phyloP scores from a whole-genome alignment of 2,329 filamentous ascomycete genomes.

The Fusarium poae region DNA sequence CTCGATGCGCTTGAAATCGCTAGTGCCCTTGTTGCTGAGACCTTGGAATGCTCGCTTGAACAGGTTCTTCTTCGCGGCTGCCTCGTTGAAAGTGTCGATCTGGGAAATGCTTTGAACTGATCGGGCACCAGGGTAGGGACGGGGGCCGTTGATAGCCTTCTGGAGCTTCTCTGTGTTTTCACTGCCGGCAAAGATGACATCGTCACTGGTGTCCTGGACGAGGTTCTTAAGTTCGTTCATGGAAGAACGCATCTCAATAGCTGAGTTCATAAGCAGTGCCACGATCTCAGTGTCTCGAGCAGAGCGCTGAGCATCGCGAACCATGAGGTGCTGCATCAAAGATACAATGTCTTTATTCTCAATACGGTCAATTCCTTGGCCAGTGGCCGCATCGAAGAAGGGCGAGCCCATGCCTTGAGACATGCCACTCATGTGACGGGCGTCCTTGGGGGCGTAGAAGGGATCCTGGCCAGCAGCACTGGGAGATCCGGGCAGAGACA shows the following conservation, averaged over 20 bases:
- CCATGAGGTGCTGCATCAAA: conserved; percentile 98
- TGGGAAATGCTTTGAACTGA: conserved; percentile 70
- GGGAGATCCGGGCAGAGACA: conserved; percentile 65
- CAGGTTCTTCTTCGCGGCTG: conserved; percentile 86
- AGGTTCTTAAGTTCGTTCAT: conserved; percentile 96
- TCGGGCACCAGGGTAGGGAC: conserved; percentile 81
- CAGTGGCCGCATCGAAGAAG: conserved; percentile 89
- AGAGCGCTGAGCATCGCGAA: conserved; percentile 95
- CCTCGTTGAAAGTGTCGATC: conserved; percentile 67
- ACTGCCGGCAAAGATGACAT: conserved; percentile 87
- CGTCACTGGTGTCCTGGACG: conserved; percentile 85
- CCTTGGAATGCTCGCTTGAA: conserved; percentile 94
- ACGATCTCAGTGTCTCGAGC: conserved; percentile 97
- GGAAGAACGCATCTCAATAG: conserved; percentile 95
- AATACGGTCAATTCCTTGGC: conserved; percentile 88
- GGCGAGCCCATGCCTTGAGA: conserved; percentile 93
- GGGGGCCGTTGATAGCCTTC: conserved; percentile 85
- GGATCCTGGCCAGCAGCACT: conserved; percentile 71
- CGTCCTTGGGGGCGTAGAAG: conserved; percentile 69
- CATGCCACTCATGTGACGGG: conserved; percentile 84
- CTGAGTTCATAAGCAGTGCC: conserved; percentile 91
- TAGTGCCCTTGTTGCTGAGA: conserved; percentile 86
- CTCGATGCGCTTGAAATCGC: conserved; percentile 89
- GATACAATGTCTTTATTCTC: conserved; percentile 97
- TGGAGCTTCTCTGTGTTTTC: conserved; percentile 89